Evolutionary conservation across 805 yeast species (phyloP).

Genomic region (Barnettozyma sucrosica): DNA sequence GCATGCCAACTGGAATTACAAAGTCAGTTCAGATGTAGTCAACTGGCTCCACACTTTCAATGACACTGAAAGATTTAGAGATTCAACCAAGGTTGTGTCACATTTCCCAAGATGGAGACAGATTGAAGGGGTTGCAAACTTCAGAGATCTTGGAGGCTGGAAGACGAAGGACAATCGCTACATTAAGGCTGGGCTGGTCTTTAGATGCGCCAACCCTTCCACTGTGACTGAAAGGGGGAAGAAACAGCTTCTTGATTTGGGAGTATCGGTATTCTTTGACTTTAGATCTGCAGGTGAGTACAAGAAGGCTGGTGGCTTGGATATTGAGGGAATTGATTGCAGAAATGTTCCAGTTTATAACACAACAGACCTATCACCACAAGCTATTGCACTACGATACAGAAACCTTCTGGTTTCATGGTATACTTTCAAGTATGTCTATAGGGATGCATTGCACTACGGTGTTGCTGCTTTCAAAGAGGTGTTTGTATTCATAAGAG

Average conservation of each 20-base stretch:
- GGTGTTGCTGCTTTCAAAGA: slow-evolving; percentile 44
- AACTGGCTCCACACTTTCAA: slow-evolving; percentile 42
- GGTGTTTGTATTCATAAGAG: slow-evolving; percentile 52
- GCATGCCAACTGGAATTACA: slow-evolving; percentile 51
- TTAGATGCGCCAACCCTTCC: slow-evolving; percentile 58
- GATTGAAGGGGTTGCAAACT: slow-evolving; percentile 65
- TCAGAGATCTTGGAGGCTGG: slow-evolving; percentile 81
- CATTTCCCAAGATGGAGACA: slow-evolving; percentile 50
- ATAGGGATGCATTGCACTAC: slow-evolving; percentile 46
- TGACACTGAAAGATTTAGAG: slow-evolving; percentile 50
- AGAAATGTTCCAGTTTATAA: slow-evolving; percentile 53
- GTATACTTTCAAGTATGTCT: slow-evolving; percentile 58
- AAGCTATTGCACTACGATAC: slow-evolving; percentile 51
- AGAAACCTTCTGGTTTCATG: slow-evolving; percentile 50
- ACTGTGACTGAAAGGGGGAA: slow-evolving; percentile 50
- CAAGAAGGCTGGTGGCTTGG: slow-evolving; percentile 38
- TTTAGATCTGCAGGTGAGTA: slow-evolving; percentile 59
- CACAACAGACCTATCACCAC: slow-evolving; percentile 55
- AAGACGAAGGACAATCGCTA: slow-evolving; percentile 31
- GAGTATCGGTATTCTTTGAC: slow-evolving; percentile 56
- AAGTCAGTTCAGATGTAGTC: slow-evolving; percentile 44
- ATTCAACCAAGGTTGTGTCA: slow-evolving; percentile 31
- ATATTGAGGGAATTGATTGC: slow-evolving; percentile 40
- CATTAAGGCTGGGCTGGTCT: slow-evolving; percentile 51
- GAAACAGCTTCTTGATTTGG: slow-evolving; percentile 29